Evolutionary conservation across 2,329 filamentous ascomycete genomes (phyloP).

Genomic region (Trichoderma sp.): DNA sequence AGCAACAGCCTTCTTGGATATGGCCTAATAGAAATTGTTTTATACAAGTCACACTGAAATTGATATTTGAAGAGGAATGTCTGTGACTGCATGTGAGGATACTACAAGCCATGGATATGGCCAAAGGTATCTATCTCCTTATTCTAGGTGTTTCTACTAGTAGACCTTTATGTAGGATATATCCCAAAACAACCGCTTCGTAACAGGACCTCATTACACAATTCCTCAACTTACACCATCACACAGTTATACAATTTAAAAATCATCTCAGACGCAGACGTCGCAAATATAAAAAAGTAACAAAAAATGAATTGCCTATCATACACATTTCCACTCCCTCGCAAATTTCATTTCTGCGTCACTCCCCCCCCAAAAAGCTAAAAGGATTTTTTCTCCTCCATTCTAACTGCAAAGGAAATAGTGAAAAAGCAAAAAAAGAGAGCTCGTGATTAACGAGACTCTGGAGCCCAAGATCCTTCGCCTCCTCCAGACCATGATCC

Average conservation of each 20-base stretch:
- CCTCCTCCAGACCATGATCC: slow-evolving; percentile 12
- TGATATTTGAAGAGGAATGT: not conserved
- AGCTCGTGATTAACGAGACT: slow-evolving; percentile 6
- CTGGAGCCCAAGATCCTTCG: slow-evolving; percentile 6
- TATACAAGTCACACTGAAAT: not conserved
- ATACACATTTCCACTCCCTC: slow-evolving; percentile 21
- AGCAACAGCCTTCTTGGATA: not conserved
- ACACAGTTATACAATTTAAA: not conserved
- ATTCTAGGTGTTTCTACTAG: too few species aligned
- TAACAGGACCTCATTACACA: not conserved
- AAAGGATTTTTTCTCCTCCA: not conserved
- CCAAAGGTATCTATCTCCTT: not conserved
- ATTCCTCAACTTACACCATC: not conserved
- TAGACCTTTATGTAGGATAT: not conserved
- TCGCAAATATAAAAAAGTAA: not conserved
- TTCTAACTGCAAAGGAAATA: slow-evolving; percentile 18
- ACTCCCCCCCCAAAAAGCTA: slow-evolving; percentile 8
- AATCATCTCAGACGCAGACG: not conserved
- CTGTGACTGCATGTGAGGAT: not conserved
- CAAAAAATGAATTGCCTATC: slow-evolving; percentile 32
- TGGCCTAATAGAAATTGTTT: not conserved
- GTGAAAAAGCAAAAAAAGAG: not conserved
- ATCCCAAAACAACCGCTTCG: not conserved
- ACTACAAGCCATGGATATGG: not conserved
- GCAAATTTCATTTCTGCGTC: slow-evolving; percentile 14